phyloP scores from a whole-genome alignment of 2,329 filamentous ascomycete genomes.

The Cephalotrichum gorgonifer region DNA sequence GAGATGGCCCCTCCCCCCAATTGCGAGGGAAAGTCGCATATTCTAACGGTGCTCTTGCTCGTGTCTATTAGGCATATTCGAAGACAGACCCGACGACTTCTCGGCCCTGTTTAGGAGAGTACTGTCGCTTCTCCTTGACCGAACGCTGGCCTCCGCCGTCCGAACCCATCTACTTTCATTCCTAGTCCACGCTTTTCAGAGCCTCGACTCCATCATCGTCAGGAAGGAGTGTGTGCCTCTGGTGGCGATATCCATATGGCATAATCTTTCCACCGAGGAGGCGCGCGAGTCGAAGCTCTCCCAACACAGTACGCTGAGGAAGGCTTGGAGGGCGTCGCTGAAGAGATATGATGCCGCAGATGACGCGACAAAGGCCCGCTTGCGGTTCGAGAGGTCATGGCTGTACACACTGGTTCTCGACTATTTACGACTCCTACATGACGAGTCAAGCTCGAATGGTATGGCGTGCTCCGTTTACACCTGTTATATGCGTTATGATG shows the following conservation, averaged over 20 bases:
- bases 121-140: constrained; percentile 74
- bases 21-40: neutral
- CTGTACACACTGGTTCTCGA: constrained; percentile 77
- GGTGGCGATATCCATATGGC: constrained; percentile 92
- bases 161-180: constrained; percentile 81
- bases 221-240: constrained; percentile 94
- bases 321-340: constrained; percentile 78
- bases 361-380: constrained; percentile 62
- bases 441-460: constrained; percentile 36
- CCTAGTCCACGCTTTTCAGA: constrained; percentile 86
- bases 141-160: constrained; percentile 52
- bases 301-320: constrained; percentile 63
- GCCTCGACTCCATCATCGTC: constrained; percentile 76
- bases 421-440: constrained; percentile 67
- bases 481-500: constrained; percentile 7
- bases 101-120: constrained; percentile 81
- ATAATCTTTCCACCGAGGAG: constrained; percentile 73
- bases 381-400: constrained; percentile 91
- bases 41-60: neutral
- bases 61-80: constrained; percentile 53
- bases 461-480: constrained; percentile 9
- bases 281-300: constrained; percentile 65
- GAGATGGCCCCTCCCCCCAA: constrained; percentile 2
- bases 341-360: constrained; percentile 87
- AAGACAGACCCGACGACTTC: constrained; percentile 69